These are phyloP conservation scores for Pythium insidiosum DNA, from an alignment of 352 stramenopile genomes.

Conservation along the genomic window DNA sequence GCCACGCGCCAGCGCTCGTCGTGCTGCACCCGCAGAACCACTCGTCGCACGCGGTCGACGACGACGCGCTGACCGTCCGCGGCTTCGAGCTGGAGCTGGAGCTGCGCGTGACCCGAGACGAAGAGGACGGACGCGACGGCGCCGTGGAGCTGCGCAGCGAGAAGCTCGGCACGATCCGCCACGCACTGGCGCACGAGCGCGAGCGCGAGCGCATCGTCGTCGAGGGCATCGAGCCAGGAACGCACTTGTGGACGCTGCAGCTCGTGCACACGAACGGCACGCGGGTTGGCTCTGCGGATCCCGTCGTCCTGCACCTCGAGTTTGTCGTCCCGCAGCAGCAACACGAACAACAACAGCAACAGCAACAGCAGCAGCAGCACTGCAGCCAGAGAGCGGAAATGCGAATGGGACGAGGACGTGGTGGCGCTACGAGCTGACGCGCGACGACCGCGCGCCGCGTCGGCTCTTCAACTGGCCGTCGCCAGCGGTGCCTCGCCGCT, in stretches of 20 bases:
- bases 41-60: slow-evolving; percentile 22
- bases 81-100: slow-evolving; percentile 19
- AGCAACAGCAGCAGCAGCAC: no score
- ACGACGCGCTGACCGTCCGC: slow-evolving; percentile 5
- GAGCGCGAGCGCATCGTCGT: slow-evolving; percentile 4
- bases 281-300: neutral
- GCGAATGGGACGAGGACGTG: no score
- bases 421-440: neutral
- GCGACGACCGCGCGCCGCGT: slow-evolving; percentile 3
- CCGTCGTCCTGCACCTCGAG: slow-evolving; percentile 31
- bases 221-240: slow-evolving; percentile 25
- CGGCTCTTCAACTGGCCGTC: slow-evolving; percentile 28
- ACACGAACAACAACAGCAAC: slow-evolving; percentile 9
- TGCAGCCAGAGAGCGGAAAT: no score
- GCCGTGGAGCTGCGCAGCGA: slow-evolving; percentile 26
- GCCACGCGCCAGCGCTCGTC: neutral
- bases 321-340: slow-evolving; percentile 24
- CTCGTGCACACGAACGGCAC: slow-evolving; percentile 10
- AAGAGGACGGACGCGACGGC: slow-evolving; percentile 30
- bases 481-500: neutral
- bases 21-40: slow-evolving; percentile 19
- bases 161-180: slow-evolving; percentile 19
- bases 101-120: slow-evolving; percentile 20
- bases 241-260: slow-evolving; percentile 36
- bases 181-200: slow-evolving; percentile 5